phyloP scores from a whole-genome alignment of 768 basidiomycete species.

The Lentinula aciculospora region DNA sequence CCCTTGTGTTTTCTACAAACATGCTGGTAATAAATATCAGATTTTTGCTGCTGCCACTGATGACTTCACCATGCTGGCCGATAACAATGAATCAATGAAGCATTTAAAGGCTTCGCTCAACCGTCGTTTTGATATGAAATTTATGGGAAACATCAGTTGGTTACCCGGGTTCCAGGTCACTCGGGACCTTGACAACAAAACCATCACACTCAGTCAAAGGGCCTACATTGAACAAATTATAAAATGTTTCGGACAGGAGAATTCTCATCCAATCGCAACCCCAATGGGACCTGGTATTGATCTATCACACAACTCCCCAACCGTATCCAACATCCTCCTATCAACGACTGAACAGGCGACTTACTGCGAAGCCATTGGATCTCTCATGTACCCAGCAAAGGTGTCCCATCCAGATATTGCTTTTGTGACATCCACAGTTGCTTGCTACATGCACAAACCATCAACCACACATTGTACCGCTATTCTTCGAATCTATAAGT shows the following conservation, averaged over 20 bases:
- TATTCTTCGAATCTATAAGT: constrained; percentile 11
- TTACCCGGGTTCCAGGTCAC: constrained; percentile 21
- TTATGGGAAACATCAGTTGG: constrained; percentile 20
- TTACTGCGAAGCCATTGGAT: constrained; percentile 11
- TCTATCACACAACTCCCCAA: constrained; percentile 7
- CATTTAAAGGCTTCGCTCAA: not conserved
- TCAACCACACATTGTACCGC: constrained; percentile 10
- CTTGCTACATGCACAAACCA: constrained; percentile 12
- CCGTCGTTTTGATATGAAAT: not conserved
- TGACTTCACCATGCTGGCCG: constrained; percentile 19
- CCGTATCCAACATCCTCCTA: not conserved
- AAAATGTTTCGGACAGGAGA: constrained; percentile 13
- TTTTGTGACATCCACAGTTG: too few relatives aligned
- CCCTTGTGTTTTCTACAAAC: constrained; percentile 18
- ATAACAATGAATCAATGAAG: not conserved
- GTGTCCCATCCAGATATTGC: constrained; percentile 14
- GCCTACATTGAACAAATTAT: constrained; percentile 19
- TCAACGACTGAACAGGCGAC: not conserved
- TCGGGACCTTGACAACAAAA: constrained; percentile 12
- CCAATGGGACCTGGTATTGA: constrained; percentile 22
- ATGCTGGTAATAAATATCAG: constrained; percentile 8
- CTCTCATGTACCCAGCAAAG: constrained; percentile 11
- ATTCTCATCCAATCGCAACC: constrained; percentile 15
- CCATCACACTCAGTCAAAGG: constrained; percentile 19
- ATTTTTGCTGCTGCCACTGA: constrained; percentile 19